phyloP scores from a whole-genome alignment of 345 rosid genomes.

The Garcia nutans region DNA sequence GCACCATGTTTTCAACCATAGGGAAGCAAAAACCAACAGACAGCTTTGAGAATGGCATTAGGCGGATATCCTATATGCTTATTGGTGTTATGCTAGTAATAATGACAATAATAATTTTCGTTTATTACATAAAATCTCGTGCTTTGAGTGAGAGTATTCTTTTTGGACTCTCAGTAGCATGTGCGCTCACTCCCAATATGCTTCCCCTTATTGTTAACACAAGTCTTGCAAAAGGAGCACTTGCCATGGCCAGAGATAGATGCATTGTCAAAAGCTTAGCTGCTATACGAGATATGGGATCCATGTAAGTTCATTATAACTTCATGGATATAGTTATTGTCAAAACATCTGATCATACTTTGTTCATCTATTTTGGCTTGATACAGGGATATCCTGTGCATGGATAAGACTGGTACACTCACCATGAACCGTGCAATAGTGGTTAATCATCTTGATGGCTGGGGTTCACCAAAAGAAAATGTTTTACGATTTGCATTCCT shows the following conservation, averaged over 20 bases:
- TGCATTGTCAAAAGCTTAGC: slow-evolving; percentile 65
- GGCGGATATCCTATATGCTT: slow-evolving; percentile 55
- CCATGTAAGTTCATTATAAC: slow-evolving; percentile 49
- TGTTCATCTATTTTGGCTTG: neutral
- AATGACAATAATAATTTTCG: slow-evolving; percentile 43
- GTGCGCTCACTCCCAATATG: slow-evolving; percentile 78
- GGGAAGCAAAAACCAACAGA: slow-evolving; percentile 65
- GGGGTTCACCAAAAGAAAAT: slow-evolving; percentile 48
- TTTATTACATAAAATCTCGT: slow-evolving; percentile 35
- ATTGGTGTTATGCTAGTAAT: slow-evolving; percentile 56
- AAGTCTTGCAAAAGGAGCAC: slow-evolving; percentile 74
- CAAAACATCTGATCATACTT: neutral
- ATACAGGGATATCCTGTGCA: slow-evolving; percentile 63
- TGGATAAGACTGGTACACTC: slow-evolving; percentile 78
- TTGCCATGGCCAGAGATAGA: slow-evolving; percentile 76
- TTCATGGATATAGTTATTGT: neutral
- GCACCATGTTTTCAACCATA: slow-evolving; percentile 55
- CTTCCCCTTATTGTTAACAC: slow-evolving; percentile 70
- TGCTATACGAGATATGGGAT: slow-evolving; percentile 68
- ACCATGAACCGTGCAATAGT: slow-evolving; percentile 65
- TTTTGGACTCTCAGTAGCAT: slow-evolving; percentile 65
- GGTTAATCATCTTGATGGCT: slow-evolving; percentile 53
- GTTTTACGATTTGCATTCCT: slow-evolving; percentile 62
- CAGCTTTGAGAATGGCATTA: slow-evolving; percentile 53
- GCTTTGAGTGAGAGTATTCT: slow-evolving; percentile 45